A percentile compares a stretch with the other conserved stretches of the same genome.
phyloP scores from a whole-genome alignment of 805 yeast species.

The Spathaspora gorwiae region DNA sequence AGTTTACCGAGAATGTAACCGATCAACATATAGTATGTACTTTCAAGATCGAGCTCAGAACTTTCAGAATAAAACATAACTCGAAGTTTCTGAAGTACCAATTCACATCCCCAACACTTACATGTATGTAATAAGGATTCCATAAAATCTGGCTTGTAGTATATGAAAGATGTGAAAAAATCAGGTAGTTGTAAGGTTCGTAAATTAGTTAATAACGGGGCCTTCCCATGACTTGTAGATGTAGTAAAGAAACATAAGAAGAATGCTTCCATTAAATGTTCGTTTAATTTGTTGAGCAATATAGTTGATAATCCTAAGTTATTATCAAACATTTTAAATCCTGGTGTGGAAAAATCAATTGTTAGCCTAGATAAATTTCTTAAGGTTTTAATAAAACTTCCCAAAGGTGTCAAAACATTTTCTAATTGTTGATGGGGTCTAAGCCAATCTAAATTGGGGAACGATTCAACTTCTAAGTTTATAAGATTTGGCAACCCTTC shows the following conservation, averaged over 20 bases:
- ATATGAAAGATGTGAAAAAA: slow-evolving; percentile 32
- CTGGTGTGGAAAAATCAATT: slow-evolving; percentile 31
- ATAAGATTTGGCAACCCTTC: slow-evolving; percentile 27
- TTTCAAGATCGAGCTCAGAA: slow-evolving; percentile 18
- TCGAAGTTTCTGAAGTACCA: slow-evolving; percentile 19
- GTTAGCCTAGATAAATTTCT: slow-evolving; percentile 18
- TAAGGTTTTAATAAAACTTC: slow-evolving; percentile 23
- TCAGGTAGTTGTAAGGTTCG: slow-evolving; percentile 28
- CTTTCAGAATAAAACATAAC: slow-evolving; percentile 18
- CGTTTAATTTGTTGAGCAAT: slow-evolving; percentile 28
- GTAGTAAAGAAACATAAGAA: slow-evolving; percentile 21
- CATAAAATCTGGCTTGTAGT: slow-evolving; percentile 33
- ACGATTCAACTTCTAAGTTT: slow-evolving; percentile 26
- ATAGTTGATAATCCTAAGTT: slow-evolving; percentile 25
- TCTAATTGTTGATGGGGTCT: slow-evolving; percentile 31
- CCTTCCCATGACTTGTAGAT: slow-evolving; percentile 3
- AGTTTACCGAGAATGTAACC: slow-evolving; percentile 31
- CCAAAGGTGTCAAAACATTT: slow-evolving; percentile 26
- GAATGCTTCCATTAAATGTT: slow-evolving; percentile 33
- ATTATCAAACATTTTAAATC: slow-evolving; percentile 33
- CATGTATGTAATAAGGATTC: slow-evolving; percentile 33
- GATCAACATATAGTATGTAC: slow-evolving; percentile 25
- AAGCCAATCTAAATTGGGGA: slow-evolving; percentile 31
- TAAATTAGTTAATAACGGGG: slow-evolving; percentile 12
- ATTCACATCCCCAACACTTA: slow-evolving; percentile 31